Conservation (phyloP, 176 grass and related monocot species). For the Oropetium thomaeum region DNA sequence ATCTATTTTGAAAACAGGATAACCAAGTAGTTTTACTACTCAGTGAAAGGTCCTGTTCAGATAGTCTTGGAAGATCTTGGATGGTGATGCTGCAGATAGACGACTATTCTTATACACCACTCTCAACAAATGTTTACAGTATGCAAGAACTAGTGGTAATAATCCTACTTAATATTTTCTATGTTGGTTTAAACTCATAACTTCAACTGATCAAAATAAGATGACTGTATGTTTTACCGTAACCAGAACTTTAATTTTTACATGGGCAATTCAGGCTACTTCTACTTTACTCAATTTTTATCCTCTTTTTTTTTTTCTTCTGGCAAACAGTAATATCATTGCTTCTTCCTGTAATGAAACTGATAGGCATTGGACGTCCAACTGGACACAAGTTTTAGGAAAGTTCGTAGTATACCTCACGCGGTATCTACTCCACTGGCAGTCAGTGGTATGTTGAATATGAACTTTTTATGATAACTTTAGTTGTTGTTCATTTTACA, state of each 20-base stretch:
- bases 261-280: not conserved
- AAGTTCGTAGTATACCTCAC: conserved; percentile 78
- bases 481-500: conserved; percentile 1
- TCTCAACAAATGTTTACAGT: conserved; percentile 54
- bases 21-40: conserved; percentile 78
- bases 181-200: not conserved
- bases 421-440: conserved; percentile 63
- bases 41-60: conserved; percentile 55
- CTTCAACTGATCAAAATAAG: not conserved
- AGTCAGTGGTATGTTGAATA: conserved; percentile 68
- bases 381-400: conserved; percentile 57
- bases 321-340: conserved; percentile 11
- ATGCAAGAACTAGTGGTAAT: conserved; percentile 67
- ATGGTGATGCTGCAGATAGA: conserved; percentile 76
- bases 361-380: conserved; percentile 36
- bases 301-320: not conserved
- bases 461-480: conserved; percentile 29
- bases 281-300: not conserved
- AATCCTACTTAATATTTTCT: not conserved
- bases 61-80: conserved; percentile 53
- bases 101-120: conserved; percentile 63
- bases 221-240: not conserved
- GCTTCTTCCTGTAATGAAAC: conserved; percentile 12
- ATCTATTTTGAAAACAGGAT: conserved; percentile 61
- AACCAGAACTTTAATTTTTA: not conserved